Percentiles rank a stretch among this genome's conserved stretches.
Evolutionary conservation across 768 basidiomycete species (phyloP).

Genomic region (Agrocybe chaxingu): DNA sequence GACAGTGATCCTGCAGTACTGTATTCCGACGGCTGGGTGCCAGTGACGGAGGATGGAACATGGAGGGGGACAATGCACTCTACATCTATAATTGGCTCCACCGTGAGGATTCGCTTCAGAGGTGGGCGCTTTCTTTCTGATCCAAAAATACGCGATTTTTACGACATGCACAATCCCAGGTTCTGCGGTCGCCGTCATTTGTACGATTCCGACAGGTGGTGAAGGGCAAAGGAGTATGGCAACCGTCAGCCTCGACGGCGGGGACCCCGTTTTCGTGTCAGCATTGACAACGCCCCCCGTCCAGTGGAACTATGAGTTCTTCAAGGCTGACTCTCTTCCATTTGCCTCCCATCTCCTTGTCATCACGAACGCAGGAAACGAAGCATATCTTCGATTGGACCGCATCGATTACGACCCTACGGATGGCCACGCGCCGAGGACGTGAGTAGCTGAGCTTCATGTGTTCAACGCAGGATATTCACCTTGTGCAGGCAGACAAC

Average conservation of each 20-base stretch:
- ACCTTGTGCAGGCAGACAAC: too few species aligned
- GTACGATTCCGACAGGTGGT: conserved; percentile 12
- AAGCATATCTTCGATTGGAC: conserved; percentile 13
- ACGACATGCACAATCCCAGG: not conserved
- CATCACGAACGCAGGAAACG: conserved; percentile 10
- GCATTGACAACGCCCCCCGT: conserved; percentile 10
- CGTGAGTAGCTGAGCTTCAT: not conserved
- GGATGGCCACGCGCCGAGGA: conserved; percentile 3
- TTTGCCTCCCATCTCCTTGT: conserved; percentile 12
- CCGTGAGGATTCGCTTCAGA: conserved; percentile 9
- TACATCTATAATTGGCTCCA: conserved; percentile 5
- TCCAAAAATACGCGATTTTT: not conserved
- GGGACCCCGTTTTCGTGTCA: conserved; percentile 1
- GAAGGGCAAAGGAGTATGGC: conserved; percentile 7
- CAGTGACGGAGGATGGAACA: conserved; percentile 6
- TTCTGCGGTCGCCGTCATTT: conserved; percentile 10
- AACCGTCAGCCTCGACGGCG: conserved; percentile 13
- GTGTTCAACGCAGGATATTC: too few species aligned
- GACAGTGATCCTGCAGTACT: conserved; percentile 10
- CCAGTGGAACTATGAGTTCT: conserved; percentile 13
- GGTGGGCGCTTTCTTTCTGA: not conserved
- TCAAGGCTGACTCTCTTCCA: conserved; percentile 12
- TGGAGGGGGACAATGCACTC: conserved; percentile 16
- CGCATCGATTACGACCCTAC: conserved; percentile 17
- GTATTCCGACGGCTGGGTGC: conserved; percentile 8